Base-by-base conservation (phyloP, 2,329 filamentous ascomycete species). In the Botrytis aclada region DNA sequence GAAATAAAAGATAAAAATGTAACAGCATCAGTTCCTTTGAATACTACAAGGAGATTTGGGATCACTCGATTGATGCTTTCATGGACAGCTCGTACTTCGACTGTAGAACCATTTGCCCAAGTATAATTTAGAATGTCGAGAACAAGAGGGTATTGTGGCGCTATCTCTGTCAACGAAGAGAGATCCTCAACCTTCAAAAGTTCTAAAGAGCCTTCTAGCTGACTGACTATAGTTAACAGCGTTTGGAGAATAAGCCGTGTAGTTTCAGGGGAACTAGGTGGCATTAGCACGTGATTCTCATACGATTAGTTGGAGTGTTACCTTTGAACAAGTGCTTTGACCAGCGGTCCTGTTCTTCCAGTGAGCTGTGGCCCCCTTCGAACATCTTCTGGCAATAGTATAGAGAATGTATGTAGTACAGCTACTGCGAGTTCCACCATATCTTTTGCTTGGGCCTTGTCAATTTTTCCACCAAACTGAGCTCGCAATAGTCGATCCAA, bases 381-480 rank as follows among this genome's bases (percentile, higher is more conserved):
- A 8, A 82, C 82, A 4, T 83, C 81, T 6, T 85, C 83, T 0
- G 89, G 86, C 6, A 92, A 81, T 18, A 92, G 81, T 12, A 85
- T 82, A 0, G 86, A 82, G 78, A 93, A 92, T 0, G 87, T 88
- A 78, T 91, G 87, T 9, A 92, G 79, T 20, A 93, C 86, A 43
- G 87, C 86, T 5, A 91, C 87, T 5, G 87, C 88, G 22, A 92
- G 82, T 76, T 89, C 86, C 16, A 91, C 82, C 88, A 92, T 91
- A 74, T 89, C 85, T 74, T 83, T 86, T 20, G 85, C 83, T 74
- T 90, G 84, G 34, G 84, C 29, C 69, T 78, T 78, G n/a, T 74
- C 78, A 70, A 80, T 70, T 70, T 80, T 81, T 22, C 78, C 77
- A 74, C 75, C 79, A 4, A 84, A 84, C 41, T 87, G 86, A 0